Evolutionary conservation across 371 early-diverging fungal species (phyloP), one percentile per base, ranked within the genome.

Genomic region (Homolaphlyctis polyrhiza): DNA sequence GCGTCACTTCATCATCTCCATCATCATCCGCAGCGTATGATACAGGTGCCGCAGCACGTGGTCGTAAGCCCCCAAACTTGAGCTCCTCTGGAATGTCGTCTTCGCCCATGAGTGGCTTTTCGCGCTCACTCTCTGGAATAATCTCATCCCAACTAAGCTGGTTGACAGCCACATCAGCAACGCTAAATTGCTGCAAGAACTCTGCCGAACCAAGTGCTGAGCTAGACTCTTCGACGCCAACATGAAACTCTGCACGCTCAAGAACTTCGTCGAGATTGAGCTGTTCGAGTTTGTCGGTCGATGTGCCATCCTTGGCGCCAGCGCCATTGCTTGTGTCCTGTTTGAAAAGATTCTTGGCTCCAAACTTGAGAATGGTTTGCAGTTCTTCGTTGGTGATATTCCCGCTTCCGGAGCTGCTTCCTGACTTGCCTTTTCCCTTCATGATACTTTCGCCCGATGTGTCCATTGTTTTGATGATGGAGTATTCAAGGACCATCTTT

Each of bases 401-500:
- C 8, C 52, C 52, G 52, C n/a, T 51, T 8, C 27, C 27, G 52
- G 43, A 57, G 63, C 6, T 49, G 59, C n/a, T 66, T 61, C 28
- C 47, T 36, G 5, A 57, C 64, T 82, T 86, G 62, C 75, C 64
- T 6, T 27, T 27, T 8, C 28, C 25, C 11, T 27, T 6, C 52
- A 51, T 51, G 6, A 91, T 72, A 23, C 84, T 85, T 54, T 83
- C 77, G 1, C 95, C 96, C 0, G 96, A 93, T 0, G 96, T 96
- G 70, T 97, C 97, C 97, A 98, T 96, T 67, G 93, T 91, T 67
- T 93, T 93, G 76, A 98, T 97, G 69, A 98, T 90, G 69, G 91
- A 92, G 78, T 96, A 95, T 71, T 97, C 99, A 1, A 98, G 81
- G 23, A 98, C 96, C 96, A 96, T 96, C 73, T 98, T 98, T 67